Base-by-base conservation (phyloP, 2,329 filamentous ascomycete species). In the Sporothrix inflata region DNA sequence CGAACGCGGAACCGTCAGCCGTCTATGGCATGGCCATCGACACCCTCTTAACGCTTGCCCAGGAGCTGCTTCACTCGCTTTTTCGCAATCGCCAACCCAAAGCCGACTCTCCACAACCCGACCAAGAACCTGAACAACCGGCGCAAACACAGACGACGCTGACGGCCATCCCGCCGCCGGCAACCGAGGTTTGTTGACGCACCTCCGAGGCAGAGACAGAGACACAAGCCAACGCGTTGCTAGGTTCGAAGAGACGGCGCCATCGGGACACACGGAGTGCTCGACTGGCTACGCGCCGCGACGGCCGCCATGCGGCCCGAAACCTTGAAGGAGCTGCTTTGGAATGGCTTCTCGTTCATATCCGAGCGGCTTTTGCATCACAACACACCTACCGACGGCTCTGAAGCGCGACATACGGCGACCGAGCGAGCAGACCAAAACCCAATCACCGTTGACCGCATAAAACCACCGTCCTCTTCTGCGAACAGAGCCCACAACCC, bases 301-400 rank as follows among this genome's bases (percentile, higher is more conserved):
- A 70, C 34, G 40, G 71, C 74, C 53, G 73, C 72, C 60, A 75
- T 75, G 75, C 72, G 73, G 66, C 71, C 74, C n/a, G 75, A 70
- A n/a, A 40, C 19, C 27, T 8, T 74, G 30, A 70, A 57, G 21
- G 73, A 73, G 63, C 63, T 75, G 70, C 34, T 75, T 16, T 55
- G 70, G 55, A 73, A 75, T 49, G 74, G 75, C 74, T 67, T 74
- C 42, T 73, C 74, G 0, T 75, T 74, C 40, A 55, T 76, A 12
- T 74, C 73, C 1, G 74, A 75, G 34, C 68, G 71, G 34, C 40
- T 76, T 8, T 61, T 71, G 19, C 53, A 51, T 34, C 74, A 70
- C 72, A 14, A 1, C 19, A 47, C 34, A n/a, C 4, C 34, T 9
- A 34, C 40, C 38, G 51, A 24, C 6, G 51, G 65, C 2, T 1